phyloP scores from a whole-genome alignment of 2,329 filamentous ascomycete species.

The Simplicillium sp. region DNA sequence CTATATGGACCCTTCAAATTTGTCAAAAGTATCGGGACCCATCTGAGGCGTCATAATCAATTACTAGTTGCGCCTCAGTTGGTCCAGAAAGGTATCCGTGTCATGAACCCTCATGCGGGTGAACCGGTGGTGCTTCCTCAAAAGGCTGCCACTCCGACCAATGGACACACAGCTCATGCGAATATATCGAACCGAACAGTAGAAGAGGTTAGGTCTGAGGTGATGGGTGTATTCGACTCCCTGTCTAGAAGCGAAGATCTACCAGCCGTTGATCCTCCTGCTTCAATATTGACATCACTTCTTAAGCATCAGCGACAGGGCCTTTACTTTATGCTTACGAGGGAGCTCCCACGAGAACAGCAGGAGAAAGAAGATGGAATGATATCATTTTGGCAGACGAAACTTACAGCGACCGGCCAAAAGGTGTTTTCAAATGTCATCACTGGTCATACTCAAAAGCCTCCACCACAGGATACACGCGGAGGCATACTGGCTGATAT shows the following conservation, averaged over 20 bases:
- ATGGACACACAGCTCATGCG: slow-evolving; percentile 15
- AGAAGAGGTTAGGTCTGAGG: slow-evolving; percentile 79
- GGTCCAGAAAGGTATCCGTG: slow-evolving; percentile 57
- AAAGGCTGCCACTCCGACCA: slow-evolving; percentile 24
- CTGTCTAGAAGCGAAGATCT: slow-evolving; percentile 68
- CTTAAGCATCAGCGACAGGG: slow-evolving; percentile 86
- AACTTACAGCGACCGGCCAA: slow-evolving; percentile 37
- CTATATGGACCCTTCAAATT: slow-evolving; percentile 68
- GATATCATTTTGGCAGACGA: slow-evolving; percentile 69
- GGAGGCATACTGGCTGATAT: slow-evolving; percentile 75
- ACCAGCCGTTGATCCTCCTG: slow-evolving; percentile 59
- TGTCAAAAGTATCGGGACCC: slow-evolving; percentile 55
- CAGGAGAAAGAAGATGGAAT: slow-evolving; percentile 50
- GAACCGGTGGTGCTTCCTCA: slow-evolving; percentile 18
- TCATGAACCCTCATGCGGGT: slow-evolving; percentile 67
- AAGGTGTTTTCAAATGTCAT: slow-evolving; percentile 74
- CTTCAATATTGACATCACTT: slow-evolving; percentile 54
- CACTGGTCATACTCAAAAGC: slow-evolving; percentile 55
- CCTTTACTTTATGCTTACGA: slow-evolving; percentile 73
- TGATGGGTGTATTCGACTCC: slow-evolving; percentile 80
- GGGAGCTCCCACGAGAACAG: slow-evolving; percentile 58
- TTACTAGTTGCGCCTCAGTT: slow-evolving; percentile 58
- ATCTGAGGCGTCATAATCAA: slow-evolving; percentile 53
- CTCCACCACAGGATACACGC: slow-evolving; percentile 55
- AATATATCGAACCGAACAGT: slow-evolving; percentile 48